A percentile compares a stretch with the other conserved stretches of the same genome.
Evolutionary conservation across 331 rosid genomes (phyloP).

Genomic region (Malus hybrid): DNA sequence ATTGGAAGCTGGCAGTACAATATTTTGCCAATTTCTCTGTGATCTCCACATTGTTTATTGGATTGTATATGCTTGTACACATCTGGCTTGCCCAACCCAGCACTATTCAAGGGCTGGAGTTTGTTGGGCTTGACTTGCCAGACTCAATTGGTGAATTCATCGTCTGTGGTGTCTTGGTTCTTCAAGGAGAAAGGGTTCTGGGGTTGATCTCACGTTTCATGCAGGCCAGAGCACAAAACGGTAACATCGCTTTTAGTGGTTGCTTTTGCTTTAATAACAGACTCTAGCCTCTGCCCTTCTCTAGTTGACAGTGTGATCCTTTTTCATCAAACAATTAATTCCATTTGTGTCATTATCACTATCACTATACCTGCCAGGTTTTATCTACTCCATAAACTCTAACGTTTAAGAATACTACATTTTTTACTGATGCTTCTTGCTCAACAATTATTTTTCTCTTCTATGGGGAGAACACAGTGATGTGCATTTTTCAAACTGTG

Average conservation of each 20-base stretch:
- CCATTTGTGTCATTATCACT: background rate
- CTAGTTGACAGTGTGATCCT: background rate
- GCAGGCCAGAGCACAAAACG: conserved; percentile 68
- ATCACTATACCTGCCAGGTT: background rate
- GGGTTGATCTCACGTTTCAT: conserved; percentile 69
- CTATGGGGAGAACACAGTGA: background rate
- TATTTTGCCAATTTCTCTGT: conserved; percentile 68
- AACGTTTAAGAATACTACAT: background rate
- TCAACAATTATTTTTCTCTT: conserved; percentile 11
- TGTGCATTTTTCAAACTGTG: background rate
- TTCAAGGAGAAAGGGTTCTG: conserved; percentile 66
- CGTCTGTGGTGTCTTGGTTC: conserved; percentile 61
- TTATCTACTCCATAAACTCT: background rate
- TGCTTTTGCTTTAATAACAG: conserved; percentile 3
- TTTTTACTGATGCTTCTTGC: background rate
- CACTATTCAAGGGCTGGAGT: conserved; percentile 74
- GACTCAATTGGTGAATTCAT: conserved; percentile 85
- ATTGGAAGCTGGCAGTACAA: conserved; percentile 65
- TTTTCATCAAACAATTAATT: background rate
- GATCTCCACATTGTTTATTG: conserved; percentile 44
- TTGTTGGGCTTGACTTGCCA: conserved; percentile 87
- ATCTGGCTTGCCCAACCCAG: conserved; percentile 56
- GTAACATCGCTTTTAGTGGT: conserved; percentile 27
- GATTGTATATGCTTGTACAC: conserved; percentile 63
- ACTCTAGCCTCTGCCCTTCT: conserved; percentile 4